These are phyloP conservation scores for Blepharisma undulans DNA, from an alignment of 169 alveolate genomes.

Conservation along the genomic window DNA sequence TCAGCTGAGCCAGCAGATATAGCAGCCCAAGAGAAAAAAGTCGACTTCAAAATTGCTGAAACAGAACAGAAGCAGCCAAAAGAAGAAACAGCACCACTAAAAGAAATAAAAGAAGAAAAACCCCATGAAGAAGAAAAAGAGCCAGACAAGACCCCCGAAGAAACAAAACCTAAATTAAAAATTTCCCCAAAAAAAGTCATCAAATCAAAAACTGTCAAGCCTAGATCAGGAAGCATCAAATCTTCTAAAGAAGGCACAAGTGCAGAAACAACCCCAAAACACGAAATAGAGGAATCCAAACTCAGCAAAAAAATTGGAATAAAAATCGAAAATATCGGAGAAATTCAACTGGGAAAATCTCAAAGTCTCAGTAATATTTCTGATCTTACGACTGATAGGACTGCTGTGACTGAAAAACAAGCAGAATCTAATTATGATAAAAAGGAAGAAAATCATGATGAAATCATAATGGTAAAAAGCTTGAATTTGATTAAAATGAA, in stretches of 20 bases:
- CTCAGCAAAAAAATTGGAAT: background rate
- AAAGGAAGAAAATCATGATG: background rate
- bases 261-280: background rate
- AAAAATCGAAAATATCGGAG: background rate
- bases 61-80: background rate
- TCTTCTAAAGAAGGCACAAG: background rate
- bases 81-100: background rate
- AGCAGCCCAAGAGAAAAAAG: background rate
- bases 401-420: background rate
- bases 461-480: background rate
- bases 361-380: background rate
- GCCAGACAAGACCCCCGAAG: background rate
- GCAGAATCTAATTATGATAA: background rate
- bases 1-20: background rate
- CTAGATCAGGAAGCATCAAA: background rate
- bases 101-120: background rate
- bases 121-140: background rate
- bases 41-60: background rate
- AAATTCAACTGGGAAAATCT: background rate
- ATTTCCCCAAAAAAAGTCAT: background rate
- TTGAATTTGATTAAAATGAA: background rate
- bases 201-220: background rate
- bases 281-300: background rate
- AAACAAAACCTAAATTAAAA: too few species aligned
- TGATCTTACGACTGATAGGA: background rate